These are phyloP conservation scores for Trametes cinnabarina DNA, from an alignment of 768 basidiomycete genomes.

Conservation along the genomic window DNA sequence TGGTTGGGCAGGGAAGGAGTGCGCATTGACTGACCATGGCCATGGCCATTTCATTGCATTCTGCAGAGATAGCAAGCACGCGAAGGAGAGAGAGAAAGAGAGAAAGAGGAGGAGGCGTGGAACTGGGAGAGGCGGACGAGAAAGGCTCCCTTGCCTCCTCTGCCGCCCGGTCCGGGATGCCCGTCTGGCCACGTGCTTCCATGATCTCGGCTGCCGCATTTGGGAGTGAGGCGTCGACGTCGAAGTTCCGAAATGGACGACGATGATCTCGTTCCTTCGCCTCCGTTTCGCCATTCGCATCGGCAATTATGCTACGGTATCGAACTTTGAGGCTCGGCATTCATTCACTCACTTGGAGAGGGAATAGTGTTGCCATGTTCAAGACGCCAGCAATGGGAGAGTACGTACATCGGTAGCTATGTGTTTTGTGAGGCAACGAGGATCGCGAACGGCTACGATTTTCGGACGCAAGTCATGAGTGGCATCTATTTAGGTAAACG, in stretches of 20 bases:
- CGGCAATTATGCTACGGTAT: not conserved
- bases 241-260: not conserved
- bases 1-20: too few species aligned
- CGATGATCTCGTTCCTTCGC: not conserved
- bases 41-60: not conserved
- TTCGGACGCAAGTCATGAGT: slow-evolving; percentile 3
- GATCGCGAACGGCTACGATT: slow-evolving; percentile 6
- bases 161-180: not conserved
- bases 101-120: not conserved
- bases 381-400: not conserved
- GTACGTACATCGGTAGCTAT: not conserved
- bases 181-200: not conserved
- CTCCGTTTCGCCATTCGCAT: not conserved
- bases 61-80: not conserved
- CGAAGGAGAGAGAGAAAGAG: not conserved
- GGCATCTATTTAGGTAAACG: slow-evolving; percentile 14
- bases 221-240: not conserved
- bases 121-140: not conserved
- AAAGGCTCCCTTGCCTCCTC: not conserved
- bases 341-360: not conserved
- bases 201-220: not conserved
- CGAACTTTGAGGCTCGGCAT: not conserved
- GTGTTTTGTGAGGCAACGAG: not conserved
- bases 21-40: too few species aligned
- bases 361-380: not conserved